Base-by-base conservation (phyloP, 1,284 basidiomycete species). In the Irpex sp. region DNA sequence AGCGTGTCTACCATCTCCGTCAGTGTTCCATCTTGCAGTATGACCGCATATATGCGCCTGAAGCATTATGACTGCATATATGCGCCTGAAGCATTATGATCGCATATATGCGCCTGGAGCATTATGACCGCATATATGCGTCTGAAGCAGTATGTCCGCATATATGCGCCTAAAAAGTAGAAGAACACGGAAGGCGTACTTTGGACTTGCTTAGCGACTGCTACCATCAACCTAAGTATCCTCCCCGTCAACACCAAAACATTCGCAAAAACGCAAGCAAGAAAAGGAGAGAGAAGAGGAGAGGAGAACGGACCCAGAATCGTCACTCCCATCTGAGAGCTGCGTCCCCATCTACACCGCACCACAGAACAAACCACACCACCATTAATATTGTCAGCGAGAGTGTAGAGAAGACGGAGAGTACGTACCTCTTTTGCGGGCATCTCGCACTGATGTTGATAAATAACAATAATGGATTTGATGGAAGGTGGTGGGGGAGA, bases 1-100 rank as follows among this genome's bases (percentile, higher is more conserved):
- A 77, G 78, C 3, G 77, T 72, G 36, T 72, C 78, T 79, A 31
- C 0, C 50, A n/a, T 17, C 17, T 26, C 26, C 31, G 31, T 33
- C 31, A 33, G 31, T 33, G 31, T 33, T 33, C 5, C 31, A 33
- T 33, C 31, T 33, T 33, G 31, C 31, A 31, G 3, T 31, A 31
- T 31, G 11, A 17, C 7, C 53, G 39, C n/a, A 57, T 26, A 13
- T 54, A 37, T 49, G 17, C 58, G 26, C 3, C n/a, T n/a, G 31
- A 11, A n/a, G 11, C n/a, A 31, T 31, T 31, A 31, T 31, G 17
- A 26, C 51, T 49, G 11, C 57, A 46, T 49, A 54, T 13, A 15
- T 9, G 9, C 15, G 43, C n/a, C 31, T 31, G 26, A 26, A 26
- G 11, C n/a, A 26, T 26, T 26, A 26, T 26, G n/a, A 26, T 5